phyloP scores from a whole-genome alignment of 2,329 filamentous ascomycete genomes.

The Ophiostoma sp. region DNA sequence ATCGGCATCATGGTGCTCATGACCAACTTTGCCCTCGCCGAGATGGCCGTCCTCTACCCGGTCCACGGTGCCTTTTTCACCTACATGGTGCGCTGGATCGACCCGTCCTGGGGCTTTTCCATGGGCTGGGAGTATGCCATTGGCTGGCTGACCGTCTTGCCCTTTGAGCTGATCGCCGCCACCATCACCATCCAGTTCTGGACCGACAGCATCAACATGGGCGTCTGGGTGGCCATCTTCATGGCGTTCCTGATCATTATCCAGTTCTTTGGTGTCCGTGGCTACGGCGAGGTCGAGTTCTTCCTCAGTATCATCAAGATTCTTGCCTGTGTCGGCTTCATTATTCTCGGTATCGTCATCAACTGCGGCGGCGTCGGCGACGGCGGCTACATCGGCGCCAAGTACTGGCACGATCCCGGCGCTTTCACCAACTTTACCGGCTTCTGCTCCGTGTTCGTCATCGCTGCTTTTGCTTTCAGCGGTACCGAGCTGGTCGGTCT shows the following conservation, averaged over 20 bases:
- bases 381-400: constrained; percentile 55
- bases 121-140: constrained; percentile 51
- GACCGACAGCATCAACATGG: constrained; percentile 37
- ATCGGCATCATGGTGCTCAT: constrained; percentile 55
- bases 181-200: constrained; percentile 47
- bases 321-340: constrained; percentile 55
- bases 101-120: constrained; percentile 53
- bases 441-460: constrained; percentile 33
- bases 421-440: constrained; percentile 46
- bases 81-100: constrained; percentile 56
- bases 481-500: constrained; percentile 57
- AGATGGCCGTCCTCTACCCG: constrained; percentile 55
- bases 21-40: constrained; percentile 55
- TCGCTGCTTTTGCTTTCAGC: constrained; percentile 56
- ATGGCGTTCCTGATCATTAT: constrained; percentile 34
- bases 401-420: constrained; percentile 55
- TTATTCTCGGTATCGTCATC: constrained; percentile 57
- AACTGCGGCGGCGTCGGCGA: constrained; percentile 53
- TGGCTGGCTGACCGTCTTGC: constrained; percentile 50
- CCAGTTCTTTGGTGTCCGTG: constrained; percentile 33
- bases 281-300: constrained; percentile 46
- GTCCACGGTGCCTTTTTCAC: constrained; percentile 59
- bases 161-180: constrained; percentile 52
- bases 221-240: constrained; percentile 38
- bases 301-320: constrained; percentile 55